Evolutionary conservation across 371 early-diverging fungal genomes (phyloP), one percentile per base, ranked within the genome.

Genomic region (Mucor indicus): DNA sequence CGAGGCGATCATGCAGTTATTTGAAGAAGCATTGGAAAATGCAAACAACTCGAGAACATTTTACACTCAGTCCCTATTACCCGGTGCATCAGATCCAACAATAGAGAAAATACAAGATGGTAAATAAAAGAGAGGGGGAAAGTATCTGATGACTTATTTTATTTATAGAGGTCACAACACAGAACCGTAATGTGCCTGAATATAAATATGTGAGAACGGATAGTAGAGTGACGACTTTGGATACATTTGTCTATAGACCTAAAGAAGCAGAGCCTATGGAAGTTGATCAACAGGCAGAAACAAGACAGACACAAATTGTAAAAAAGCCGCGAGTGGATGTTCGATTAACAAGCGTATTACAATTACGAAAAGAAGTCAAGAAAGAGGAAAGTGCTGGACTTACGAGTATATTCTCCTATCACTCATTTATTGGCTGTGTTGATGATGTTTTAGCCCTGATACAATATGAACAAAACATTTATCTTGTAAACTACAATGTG

Each of bases 351-450:
- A 91, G 92, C 50, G 75, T 96, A 7, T 60, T 88, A 15, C 80
- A 83, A 15, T 60, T 96, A 40, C 74, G 89, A 13, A 77, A 87
- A n/a, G 87, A 87, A 33, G 57, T 95, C 5, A 64, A 75, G 42
- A 64, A 73, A 31, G 68, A 73, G 4, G 72, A 72, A n/a, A 80
- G 89, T 51, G 43, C 47, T 55, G 91, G 80, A 3, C 50, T 92
- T 38, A 87, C 90, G 0, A 72, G 75, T 2, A 61, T 95, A 3
- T 78, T 96, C 44, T 57, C 72, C 13, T 77, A 87, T 39, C 92
- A 93, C 61, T 82, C 84, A 0, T 90, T 91, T 69, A 94, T 96
- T n/a, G 96, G 96, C n/a, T 79, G 81, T 55, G 84, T 92, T 13
- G 90, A 93, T 55, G 83, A 89, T 53, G 48, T 53, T 1, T 38